Percentiles rank a stretch among this genome's conserved stretches.
Evolutionary conservation across 257 asterid genomes (phyloP).

Genomic region (Gentiana dahurica): DNA sequence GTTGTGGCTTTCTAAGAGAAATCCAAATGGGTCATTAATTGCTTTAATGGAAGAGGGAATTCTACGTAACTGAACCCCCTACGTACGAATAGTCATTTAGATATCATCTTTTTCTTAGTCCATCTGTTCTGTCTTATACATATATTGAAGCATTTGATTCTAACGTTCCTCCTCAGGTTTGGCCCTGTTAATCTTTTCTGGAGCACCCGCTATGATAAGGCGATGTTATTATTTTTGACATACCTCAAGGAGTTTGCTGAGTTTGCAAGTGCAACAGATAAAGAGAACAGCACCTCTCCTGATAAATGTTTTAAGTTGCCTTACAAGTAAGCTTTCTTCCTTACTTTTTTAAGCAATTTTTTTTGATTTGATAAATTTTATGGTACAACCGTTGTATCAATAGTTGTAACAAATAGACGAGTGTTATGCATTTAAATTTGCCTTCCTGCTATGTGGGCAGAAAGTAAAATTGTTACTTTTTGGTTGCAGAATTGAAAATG

Average conservation of each 20-base stretch:
- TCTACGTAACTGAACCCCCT: no score
- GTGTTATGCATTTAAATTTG: no score
- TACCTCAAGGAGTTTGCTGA: slow-evolving; percentile 97
- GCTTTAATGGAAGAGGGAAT: no score
- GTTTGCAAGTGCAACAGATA: slow-evolving; percentile 83
- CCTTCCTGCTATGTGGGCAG: neutral
- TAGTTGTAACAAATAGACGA: no score
- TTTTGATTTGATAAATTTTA: no score
- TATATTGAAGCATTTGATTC: neutral
- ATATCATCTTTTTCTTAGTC: no score
- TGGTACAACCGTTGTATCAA: no score
- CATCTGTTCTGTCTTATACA: neutral
- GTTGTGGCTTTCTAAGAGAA: no score
- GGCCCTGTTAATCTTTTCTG: slow-evolving; percentile 98
- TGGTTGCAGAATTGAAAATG: slow-evolving; percentile 79
- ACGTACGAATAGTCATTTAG: no score
- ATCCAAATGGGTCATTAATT: no score
- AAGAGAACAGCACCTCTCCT: slow-evolving; percentile 76
- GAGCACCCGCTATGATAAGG: slow-evolving; percentile 99
- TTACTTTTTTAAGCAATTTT: no score
- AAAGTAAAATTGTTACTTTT: neutral
- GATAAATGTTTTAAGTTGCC: slow-evolving; percentile 92
- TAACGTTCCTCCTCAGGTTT: slow-evolving; percentile 41
- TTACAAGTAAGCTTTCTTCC: slow-evolving; percentile 55
- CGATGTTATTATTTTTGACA: slow-evolving; percentile 83